phyloP scores from a whole-genome alignment of 306 rosid genomes.

The barrel medic (Medicago truncatula) region DNA sequence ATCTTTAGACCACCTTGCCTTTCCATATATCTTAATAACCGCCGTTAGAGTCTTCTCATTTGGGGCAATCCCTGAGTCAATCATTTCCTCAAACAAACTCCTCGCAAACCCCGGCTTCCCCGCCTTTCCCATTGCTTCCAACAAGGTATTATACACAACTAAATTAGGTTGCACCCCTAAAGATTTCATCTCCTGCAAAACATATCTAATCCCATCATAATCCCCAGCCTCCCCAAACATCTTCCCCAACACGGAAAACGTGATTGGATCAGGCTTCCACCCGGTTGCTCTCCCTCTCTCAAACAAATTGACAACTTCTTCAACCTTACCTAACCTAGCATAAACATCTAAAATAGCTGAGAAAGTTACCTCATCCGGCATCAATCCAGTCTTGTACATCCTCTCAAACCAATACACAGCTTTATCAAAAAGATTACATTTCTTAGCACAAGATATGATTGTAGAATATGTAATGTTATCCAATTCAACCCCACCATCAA shows the following conservation, averaged over 20 bases:
- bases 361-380: constrained; percentile 98
- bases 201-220: constrained; percentile 86
- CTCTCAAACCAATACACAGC: constrained; percentile 95
- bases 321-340: constrained; percentile 82
- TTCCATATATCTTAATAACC: constrained; percentile 86
- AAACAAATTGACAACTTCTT: constrained; percentile 79
- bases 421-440: constrained; percentile 67
- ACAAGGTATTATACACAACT: constrained; percentile 87
- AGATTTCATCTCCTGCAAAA: constrained; percentile 86
- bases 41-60: constrained; percentile 88
- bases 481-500: constrained; percentile 57
- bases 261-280: constrained; percentile 82
- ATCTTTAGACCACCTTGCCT: constrained; percentile 90
- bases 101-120: constrained; percentile 94
- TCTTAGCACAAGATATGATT: constrained; percentile 81
- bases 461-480: constrained; percentile 94
- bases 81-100: constrained; percentile 83
- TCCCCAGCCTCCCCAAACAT: constrained; percentile 98
- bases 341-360: constrained; percentile 90
- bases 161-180: constrained; percentile 79
- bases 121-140: constrained; percentile 96
- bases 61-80: constrained; percentile 70
- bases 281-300: constrained; percentile 94
- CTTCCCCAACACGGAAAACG: constrained; percentile 87
- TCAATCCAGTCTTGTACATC: constrained; percentile 90